Conservation (phyloP, 306 rosid genomes). For the Mimosa bimucronata region DNA sequence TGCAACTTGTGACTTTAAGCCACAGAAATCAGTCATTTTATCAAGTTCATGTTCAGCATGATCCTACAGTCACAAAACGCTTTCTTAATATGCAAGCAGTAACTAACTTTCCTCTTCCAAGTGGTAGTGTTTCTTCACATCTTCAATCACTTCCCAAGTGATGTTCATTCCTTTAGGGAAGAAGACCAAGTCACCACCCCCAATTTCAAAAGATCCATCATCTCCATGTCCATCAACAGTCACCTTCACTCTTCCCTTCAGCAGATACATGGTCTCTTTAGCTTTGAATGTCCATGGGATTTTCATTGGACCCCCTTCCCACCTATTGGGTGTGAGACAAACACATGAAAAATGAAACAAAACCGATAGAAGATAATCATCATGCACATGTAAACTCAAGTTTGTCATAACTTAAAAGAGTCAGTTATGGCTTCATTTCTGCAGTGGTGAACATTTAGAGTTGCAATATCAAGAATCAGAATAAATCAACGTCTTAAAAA, state of each 20-base stretch:
- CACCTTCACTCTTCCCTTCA: slow-evolving; percentile 60
- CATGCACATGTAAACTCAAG: background rate
- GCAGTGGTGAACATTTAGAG: background rate
- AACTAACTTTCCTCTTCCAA: slow-evolving; percentile 38
- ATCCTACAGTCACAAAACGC: background rate
- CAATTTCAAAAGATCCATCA: slow-evolving; percentile 53
- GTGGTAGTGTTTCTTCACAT: slow-evolving; percentile 57
- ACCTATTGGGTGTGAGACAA: slow-evolving; percentile 33
- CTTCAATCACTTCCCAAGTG: slow-evolving; percentile 60
- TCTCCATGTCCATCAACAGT: slow-evolving; percentile 46
- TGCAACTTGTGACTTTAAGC: background rate
- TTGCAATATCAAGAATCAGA: background rate
- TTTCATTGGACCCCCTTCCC: slow-evolving; percentile 53
- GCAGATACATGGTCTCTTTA: slow-evolving; percentile 57
- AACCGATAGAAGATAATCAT: background rate
- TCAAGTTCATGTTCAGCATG: slow-evolving; percentile 36
- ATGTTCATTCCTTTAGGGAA: slow-evolving; percentile 66
- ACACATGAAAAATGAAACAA: background rate
- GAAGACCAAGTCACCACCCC: slow-evolving; percentile 57
- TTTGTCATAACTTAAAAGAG: background rate
- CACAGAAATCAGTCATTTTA: slow-evolving; percentile 32
- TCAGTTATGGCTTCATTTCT: background rate
- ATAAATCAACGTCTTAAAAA: background rate
- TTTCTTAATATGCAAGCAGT: background rate
- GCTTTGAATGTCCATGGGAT: slow-evolving; percentile 53